These are phyloP conservation scores for Kwoniella europaea DNA, from an alignment of 768 basidiomycete genomes.

Conservation along the genomic window DNA sequence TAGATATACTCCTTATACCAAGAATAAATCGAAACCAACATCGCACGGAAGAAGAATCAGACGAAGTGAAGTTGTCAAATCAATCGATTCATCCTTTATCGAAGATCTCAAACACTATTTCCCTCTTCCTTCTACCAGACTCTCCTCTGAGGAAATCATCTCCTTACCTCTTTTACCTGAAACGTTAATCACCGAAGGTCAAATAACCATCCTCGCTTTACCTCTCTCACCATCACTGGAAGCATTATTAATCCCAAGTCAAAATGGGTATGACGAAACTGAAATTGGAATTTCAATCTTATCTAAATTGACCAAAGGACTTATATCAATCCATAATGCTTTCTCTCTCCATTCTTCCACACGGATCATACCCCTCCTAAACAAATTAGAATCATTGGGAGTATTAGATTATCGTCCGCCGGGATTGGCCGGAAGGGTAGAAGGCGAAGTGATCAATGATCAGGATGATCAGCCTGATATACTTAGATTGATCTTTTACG, in stretches of 20 bases:
- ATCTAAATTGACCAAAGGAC: slow-evolving; percentile 30
- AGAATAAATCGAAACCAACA: slow-evolving; percentile 4
- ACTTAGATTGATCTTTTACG: slow-evolving; percentile 34
- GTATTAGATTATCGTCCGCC: slow-evolving; percentile 29
- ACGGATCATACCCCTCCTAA: slow-evolving; percentile 36
- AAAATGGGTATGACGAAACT: slow-evolving; percentile 30
- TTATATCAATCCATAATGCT: slow-evolving; percentile 36
- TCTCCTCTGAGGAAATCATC: slow-evolving; percentile 7
- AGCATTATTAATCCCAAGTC: slow-evolving; percentile 31
- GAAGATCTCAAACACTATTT: slow-evolving; percentile 28
- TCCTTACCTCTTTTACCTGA: slow-evolving; percentile 37
- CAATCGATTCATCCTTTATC: slow-evolving; percentile 23
- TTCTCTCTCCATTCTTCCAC: slow-evolving; percentile 34
- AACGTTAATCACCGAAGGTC: slow-evolving; percentile 36
- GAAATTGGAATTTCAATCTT: slow-evolving; percentile 41
- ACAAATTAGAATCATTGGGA: slow-evolving; percentile 40
- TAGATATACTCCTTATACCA: slow-evolving; percentile 33
- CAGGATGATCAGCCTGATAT: slow-evolving; percentile 37
- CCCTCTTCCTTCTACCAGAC: slow-evolving; percentile 16
- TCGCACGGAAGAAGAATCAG: not conserved
- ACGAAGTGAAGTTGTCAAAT: not conserved
- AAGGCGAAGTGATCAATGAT: slow-evolving; percentile 29
- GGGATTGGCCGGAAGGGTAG: slow-evolving; percentile 6
- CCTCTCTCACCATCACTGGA: slow-evolving; percentile 36
- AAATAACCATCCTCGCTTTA: slow-evolving; percentile 37